Base-by-base conservation (phyloP, 345 rosid genomes). In the Punica granatum region DNA sequence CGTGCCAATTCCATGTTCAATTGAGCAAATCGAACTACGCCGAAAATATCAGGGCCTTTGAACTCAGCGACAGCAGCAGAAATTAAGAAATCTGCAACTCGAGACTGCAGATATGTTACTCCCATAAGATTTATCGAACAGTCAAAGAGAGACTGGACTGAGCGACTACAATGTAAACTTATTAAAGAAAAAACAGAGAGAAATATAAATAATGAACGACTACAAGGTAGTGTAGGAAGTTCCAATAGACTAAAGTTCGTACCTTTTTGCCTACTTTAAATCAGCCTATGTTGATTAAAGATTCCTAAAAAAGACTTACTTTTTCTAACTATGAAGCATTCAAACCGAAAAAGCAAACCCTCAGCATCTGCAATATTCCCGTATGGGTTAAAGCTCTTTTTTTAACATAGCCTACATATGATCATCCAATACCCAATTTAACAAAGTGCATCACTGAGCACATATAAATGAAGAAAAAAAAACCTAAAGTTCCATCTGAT, bases 21-120 rank as follows among this genome's bases (percentile, higher is more conserved):
- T 76, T 91, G 99, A 76, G 96, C 99, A 21, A 91, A 83, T 43
- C 95, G 84, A 51, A 88, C 97, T 42, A 91, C 97, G 5, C 96
- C 96, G 34, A 90, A 94, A n/a, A 88, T 77, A 16, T 84, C 72
- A 15, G 95, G 97, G 59, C 99, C 99, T 78, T 94, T 94, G 80
- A 91, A 89, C 66, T 94, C 99, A 3, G 89, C 90, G 65, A 94
- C 96, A 25, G 96, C 95, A 39, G 99, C 95, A 37, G 99, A 89
- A 69, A 91, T 83, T 62, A 84, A 76, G 81, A 94, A 89, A 67
- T 91, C 99, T 94, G 84, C 73, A 49, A 68, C 10, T 35, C 53
- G 66, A 60, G 64, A 15, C 30, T 61, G 42, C 65, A 61, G 19
- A 19, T 19, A 30, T 1, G 21, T 21, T 61, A 19, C 39, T 30